A percentile compares a stretch with the other conserved stretches of the same genome.
These are phyloP conservation scores for Castanopsis chinensis DNA, from an alignment of 306 rosid species.

Conservation along the genomic window DNA sequence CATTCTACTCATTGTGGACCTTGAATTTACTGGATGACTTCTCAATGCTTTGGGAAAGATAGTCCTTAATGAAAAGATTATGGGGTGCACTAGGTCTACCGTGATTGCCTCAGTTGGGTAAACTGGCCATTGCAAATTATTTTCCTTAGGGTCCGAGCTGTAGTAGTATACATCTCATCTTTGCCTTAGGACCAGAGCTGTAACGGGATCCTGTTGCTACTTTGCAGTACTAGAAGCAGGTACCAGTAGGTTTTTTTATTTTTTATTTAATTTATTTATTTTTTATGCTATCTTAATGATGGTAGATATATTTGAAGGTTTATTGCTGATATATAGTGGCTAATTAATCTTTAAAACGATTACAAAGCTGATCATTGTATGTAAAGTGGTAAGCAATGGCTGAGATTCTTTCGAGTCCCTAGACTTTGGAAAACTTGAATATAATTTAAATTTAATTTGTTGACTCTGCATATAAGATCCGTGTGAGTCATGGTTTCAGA, in stretches of 20 bases:
- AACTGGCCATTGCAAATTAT: no score
- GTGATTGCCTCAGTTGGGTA: background rate
- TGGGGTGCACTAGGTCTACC: slow-evolving; percentile 26
- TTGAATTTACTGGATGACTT: background rate
- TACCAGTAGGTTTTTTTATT: background rate
- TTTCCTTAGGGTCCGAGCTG: background rate
- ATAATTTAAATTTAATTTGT: background rate
- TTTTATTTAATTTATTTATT: background rate
- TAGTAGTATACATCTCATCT: background rate
- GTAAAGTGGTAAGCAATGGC: background rate
- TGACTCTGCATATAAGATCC: background rate
- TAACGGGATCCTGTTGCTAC: background rate
- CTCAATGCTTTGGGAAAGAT: slow-evolving; percentile 4
- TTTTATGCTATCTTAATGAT: background rate
- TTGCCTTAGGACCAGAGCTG: background rate
- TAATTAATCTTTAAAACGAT: background rate
- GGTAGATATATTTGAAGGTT: slow-evolving; percentile 3
- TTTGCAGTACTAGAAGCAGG: background rate
- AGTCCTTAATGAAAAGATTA: slow-evolving; percentile 1
- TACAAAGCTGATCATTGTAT: background rate
- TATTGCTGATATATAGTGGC: background rate
- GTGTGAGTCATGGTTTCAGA: background rate
- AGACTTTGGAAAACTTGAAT: no score
- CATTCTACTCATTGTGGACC: slow-evolving; percentile 6
- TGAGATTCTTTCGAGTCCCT: background rate